Conservation (phyloP, 305 asterid species). For the Plantago lanceolata region DNA sequence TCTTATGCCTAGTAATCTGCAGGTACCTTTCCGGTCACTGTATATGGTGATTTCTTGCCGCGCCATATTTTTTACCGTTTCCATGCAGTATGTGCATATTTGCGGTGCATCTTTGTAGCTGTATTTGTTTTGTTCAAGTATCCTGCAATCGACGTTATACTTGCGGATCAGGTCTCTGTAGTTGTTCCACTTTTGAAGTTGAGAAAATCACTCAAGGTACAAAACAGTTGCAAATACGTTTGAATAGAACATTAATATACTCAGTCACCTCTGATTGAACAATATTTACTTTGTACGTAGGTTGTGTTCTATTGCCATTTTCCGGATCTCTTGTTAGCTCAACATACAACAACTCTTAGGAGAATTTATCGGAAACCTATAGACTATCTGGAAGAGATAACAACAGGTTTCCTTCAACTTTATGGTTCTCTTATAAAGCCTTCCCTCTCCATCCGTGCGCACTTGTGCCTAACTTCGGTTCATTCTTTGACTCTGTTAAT, state of each 20-base stretch:
- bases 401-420: slow-evolving; percentile 55
- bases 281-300: slow-evolving; percentile 31
- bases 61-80: slow-evolving; percentile 71
- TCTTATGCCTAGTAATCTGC: slow-evolving; percentile 22
- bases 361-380: slow-evolving; percentile 80
- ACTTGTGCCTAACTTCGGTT: slow-evolving; percentile 11
- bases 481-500: slow-evolving; percentile 19
- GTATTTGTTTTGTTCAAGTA: slow-evolving; percentile 59
- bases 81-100: slow-evolving; percentile 88
- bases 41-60: slow-evolving; percentile 79
- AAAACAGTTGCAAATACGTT: slow-evolving; percentile 14
- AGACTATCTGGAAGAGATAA: slow-evolving; percentile 72
- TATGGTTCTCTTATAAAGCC: slow-evolving; percentile 2
- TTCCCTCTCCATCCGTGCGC: slow-evolving; percentile 4
- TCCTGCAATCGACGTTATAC: slow-evolving; percentile 69
- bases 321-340: slow-evolving; percentile 85
- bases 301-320: slow-evolving; percentile 94
- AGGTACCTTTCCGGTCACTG: slow-evolving; percentile 77
- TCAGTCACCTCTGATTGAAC: slow-evolving; percentile 8
- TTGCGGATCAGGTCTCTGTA: slow-evolving; percentile 86
- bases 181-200: slow-evolving; percentile 71
- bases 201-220: slow-evolving; percentile 75
- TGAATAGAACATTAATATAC: slow-evolving; percentile 1
- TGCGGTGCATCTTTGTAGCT: slow-evolving; percentile 88
- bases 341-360: slow-evolving; percentile 69